Evolutionary conservation across 306 rosid genomes (phyloP), one percentile per base, ranked within the genome.

Genomic region (Lagenaria siceraria): DNA sequence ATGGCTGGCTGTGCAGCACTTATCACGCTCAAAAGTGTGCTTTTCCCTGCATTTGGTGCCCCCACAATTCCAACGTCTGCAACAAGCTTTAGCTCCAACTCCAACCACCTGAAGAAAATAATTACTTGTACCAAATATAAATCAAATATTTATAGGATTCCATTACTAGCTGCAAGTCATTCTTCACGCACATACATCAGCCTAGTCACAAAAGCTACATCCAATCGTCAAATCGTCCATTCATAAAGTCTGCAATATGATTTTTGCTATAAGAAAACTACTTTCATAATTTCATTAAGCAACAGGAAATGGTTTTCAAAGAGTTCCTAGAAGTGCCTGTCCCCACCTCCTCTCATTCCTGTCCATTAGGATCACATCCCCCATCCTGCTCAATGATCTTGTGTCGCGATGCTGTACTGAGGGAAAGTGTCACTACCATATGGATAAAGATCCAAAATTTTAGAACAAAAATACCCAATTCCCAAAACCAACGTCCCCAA

Each of bases 31-130:
- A 95, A 77, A 68, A 92, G 88, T 69, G 98, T 95, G 86, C 98
- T 92, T 84, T 95, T 95, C 82, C 98, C 98, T 2, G 98, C 98
- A 84, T 92, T 95, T 66, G 98, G 98, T 63, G 90, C 97, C 18
- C 98, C 98, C 43, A 95, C 90, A 48, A 95, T 95, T 83, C 98
- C 98, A 80, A 95, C 95, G 82, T 95, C 97, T 38, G 97, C 97
- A 87, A 92, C 97, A 59, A 95, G 96, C 90, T 95, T 95, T 62
- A 95, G 89, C 70, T 94, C 98, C 85, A 94, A 81, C 77, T 92
- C 98, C 87, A 94, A 87, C 98, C 98, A 94, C 92, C 97, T 91
- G 90, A 86, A 75, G 75, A 81, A 83, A 77, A 77, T 42, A 78
- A 35, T 76, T 21, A 31, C 51, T 33, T 24, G 65, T 11, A 77